These are phyloP conservation scores for Salix koriyanagi DNA, from an alignment of 345 rosid species.

Conservation along the genomic window DNA sequence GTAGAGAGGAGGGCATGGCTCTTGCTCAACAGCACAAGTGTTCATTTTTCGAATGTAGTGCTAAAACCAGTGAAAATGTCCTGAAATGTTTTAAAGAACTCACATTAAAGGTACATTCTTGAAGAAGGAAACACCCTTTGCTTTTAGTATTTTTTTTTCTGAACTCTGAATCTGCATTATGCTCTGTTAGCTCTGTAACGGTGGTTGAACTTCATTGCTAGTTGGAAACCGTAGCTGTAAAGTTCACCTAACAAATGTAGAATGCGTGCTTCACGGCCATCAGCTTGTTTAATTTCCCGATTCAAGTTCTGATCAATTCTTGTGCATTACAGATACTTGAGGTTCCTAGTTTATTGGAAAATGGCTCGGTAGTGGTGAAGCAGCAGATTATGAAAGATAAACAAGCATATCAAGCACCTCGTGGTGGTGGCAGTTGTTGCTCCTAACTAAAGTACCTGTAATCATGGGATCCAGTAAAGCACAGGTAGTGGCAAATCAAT, in stretches of 20 bases:
- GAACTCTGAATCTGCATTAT: not conserved
- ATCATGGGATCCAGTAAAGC: not conserved
- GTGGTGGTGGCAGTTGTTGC: slow-evolving; percentile 47
- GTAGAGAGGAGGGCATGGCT: slow-evolving; percentile 78
- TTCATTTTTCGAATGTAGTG: slow-evolving; percentile 80
- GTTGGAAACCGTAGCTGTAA: not conserved
- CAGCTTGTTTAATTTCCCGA: not conserved
- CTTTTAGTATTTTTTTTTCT: not conserved
- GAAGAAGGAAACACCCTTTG: not conserved
- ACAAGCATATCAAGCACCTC: slow-evolving; percentile 31
- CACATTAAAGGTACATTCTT: slow-evolving; percentile 49
- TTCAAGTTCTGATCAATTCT: slow-evolving; percentile 1
- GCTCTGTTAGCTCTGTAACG: not conserved
- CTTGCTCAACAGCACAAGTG: slow-evolving; percentile 69
- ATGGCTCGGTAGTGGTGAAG: slow-evolving; percentile 64
- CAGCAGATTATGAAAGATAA: slow-evolving; percentile 44
- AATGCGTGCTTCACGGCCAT: not conserved
- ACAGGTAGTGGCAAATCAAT: not conserved
- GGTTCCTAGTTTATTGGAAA: slow-evolving; percentile 66
- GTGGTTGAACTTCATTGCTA: no score
- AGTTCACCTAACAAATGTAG: not conserved
- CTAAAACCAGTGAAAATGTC: slow-evolving; percentile 65
- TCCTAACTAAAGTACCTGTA: slow-evolving; percentile 12
- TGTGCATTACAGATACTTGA: slow-evolving; percentile 53
- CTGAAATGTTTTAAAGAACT: slow-evolving; percentile 70